Evolutionary conservation across 2,329 filamentous ascomycete species (phyloP).

Genomic region (Phyllosticta citrichinensis): DNA sequence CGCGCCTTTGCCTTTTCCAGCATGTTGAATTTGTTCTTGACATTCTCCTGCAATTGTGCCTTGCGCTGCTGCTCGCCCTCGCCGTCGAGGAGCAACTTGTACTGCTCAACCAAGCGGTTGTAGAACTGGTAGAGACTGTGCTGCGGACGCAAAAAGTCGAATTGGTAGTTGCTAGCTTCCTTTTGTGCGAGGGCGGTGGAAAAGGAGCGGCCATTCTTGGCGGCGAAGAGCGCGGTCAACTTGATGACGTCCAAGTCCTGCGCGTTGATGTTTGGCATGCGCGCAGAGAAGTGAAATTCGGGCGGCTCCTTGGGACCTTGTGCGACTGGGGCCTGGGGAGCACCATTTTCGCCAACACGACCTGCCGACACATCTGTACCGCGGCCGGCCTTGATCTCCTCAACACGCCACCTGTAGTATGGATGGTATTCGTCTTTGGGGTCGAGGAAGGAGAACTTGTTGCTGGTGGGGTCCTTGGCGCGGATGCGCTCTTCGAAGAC

Average conservation of each 20-base stretch:
- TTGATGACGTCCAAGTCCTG: slow-evolving; percentile 69
- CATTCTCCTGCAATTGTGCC: slow-evolving; percentile 61
- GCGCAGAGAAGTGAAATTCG: slow-evolving; percentile 85
- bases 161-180: slow-evolving; percentile 85
- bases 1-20: slow-evolving; percentile 73
- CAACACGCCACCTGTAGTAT: slow-evolving; percentile 85
- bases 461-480: slow-evolving; percentile 71
- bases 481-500: slow-evolving; percentile 75
- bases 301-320: slow-evolving; percentile 76
- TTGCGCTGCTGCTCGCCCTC: slow-evolving; percentile 64
- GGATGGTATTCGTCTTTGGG: slow-evolving; percentile 71
- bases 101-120: slow-evolving; percentile 84
- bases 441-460: slow-evolving; percentile 86
- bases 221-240: slow-evolving; percentile 82
- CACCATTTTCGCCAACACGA: slow-evolving; percentile 52
- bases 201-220: slow-evolving; percentile 84
- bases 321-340: slow-evolving; percentile 52
- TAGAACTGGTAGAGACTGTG: slow-evolving; percentile 97
- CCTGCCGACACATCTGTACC: slow-evolving; percentile 72
- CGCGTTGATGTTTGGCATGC: slow-evolving; percentile 94
- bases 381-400: slow-evolving; percentile 74
- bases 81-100: slow-evolving; percentile 65
- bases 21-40: slow-evolving; percentile 69
- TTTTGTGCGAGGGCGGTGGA: slow-evolving; percentile 83
- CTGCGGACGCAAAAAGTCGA: slow-evolving; percentile 89